Base-by-base conservation (phyloP, 2,329 filamentous ascomycete species). In the Leptodontidium sp. region DNA sequence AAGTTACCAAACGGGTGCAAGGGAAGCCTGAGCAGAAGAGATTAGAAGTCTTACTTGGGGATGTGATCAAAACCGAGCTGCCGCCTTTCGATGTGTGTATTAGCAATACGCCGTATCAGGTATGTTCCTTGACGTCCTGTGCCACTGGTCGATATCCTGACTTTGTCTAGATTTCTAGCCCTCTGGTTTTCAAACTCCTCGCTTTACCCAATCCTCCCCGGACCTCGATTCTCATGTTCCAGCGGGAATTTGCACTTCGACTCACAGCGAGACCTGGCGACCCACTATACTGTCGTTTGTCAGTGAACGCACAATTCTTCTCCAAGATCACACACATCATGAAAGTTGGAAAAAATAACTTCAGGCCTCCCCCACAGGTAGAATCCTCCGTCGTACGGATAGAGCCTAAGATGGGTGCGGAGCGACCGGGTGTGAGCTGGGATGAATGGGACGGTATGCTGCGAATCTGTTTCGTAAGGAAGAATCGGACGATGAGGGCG, bases 341-440 rank as follows among this genome's bases (percentile, higher is more conserved):
- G 90, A 97, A 97, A 82, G 95, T 98, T 57, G 94, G 94, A 72
- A 92, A 91, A 81, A 96, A 97, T 81, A 98, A 98, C 83, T 99
- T 98, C 86, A 93, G 93, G 71, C 96, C 96, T 0, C 95, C 96
- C 0, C 96, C 96, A 9, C 88, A 93, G 77, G 96, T 99, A 68
- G 96, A 99, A 81, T 93, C 90, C 8, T 94, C 91, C 68, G 94
- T 98, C 7, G 94, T 98, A 59, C 88, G 94, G 69, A 91, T 98
- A 73, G 93, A 95, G 78, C 94, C 94, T 26, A 97, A 98, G 83
- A 86, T 88, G 47, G 94, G 94, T 12, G 84, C 82, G 59, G 88
- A 90, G 72, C 84, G 93, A 47, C 95, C 95, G 64, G 91, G 93
- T 74, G 94, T 98, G 72, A 93, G 90, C 78, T 98, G 95, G 81